Evolutionary conservation across 2,329 filamentous ascomycete species (phyloP).

Genomic region (Colletotrichum theobromicola): DNA sequence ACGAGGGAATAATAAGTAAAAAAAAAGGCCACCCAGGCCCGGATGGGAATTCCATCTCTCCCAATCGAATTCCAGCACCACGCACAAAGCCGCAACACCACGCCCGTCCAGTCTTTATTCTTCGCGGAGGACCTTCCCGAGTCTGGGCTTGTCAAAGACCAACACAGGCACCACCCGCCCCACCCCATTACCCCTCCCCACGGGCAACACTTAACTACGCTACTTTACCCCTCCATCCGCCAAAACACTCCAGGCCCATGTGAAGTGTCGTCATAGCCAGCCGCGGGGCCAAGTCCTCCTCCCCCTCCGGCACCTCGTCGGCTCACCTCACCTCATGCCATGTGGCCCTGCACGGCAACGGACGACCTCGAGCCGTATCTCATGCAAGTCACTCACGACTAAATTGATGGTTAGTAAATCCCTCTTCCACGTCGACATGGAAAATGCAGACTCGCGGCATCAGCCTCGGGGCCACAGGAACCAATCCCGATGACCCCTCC

Average conservation of each 20-base stretch:
- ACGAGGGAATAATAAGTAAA: not conserved
- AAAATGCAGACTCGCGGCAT: not conserved
- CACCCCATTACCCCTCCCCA: conserved; percentile 9
- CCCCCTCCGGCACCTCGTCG: not conserved
- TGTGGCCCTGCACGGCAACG: not conserved
- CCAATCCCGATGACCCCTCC: not conserved
- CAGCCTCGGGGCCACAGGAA: not conserved
- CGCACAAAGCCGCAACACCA: not conserved
- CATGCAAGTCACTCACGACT: not conserved
- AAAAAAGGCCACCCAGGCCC: not conserved
- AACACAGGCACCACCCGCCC: not conserved
- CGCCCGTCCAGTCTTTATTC: not conserved
- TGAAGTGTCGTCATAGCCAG: conserved; percentile 19
- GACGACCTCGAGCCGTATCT: not conserved
- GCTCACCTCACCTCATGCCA: not conserved
- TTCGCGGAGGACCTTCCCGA: not conserved
- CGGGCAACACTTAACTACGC: not conserved
- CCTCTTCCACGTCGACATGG: not conserved
- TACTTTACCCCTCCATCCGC: conserved; percentile 5
- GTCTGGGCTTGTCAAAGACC: not conserved
- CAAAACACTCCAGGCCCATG: not conserved
- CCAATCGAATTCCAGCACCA: not conserved
- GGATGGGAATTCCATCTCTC: not conserved
- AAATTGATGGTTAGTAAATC: not conserved
- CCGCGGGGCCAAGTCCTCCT: not conserved